Percentiles rank a stretch among this genome's conserved stretches.
phyloP scores from a whole-genome alignment of 2,329 filamentous ascomycete genomes.

The Chaetomiaceae sp. region DNA sequence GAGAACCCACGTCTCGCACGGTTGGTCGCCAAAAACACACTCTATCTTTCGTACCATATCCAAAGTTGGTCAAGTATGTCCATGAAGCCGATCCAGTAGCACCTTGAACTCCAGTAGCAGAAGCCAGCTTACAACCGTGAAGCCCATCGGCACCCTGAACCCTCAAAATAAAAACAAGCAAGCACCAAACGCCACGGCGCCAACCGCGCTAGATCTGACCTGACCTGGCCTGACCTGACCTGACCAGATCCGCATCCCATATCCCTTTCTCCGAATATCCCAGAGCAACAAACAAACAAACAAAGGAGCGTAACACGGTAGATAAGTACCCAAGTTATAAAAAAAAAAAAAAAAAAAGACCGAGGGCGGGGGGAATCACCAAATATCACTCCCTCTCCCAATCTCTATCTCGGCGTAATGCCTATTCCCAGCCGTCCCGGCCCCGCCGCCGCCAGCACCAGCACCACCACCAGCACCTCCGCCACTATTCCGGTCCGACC shows the following conservation, averaged over 20 bases:
- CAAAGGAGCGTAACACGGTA: no score
- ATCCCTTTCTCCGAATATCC: not conserved
- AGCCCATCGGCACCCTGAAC: constrained; percentile 11
- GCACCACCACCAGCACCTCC: no score
- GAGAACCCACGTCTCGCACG: no score
- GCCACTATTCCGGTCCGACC: constrained; percentile 6
- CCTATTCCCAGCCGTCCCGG: no score
- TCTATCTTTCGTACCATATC: no score
- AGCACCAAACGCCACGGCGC: not conserved
- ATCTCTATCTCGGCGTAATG: constrained; percentile 25
- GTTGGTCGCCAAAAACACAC: no score
- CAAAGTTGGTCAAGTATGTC: constrained; percentile 3
- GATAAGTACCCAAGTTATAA: no score
- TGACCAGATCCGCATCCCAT: not conserved
- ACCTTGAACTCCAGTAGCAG: constrained; percentile 13
- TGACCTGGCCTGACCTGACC: not conserved
- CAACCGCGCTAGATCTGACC: not conserved
- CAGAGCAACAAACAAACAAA: not conserved
- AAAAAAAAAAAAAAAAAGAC: not conserved
- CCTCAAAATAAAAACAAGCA: not conserved
- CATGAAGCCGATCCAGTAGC: constrained; percentile 2
- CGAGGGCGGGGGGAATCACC: constrained; percentile 8
- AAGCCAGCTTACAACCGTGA: constrained; percentile 15
- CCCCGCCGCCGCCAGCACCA: no score
- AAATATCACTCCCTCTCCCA: constrained; percentile 24